Evolutionary conservation across 208 protist species (phyloP), one percentile per base, ranked within the genome.

Genomic region (Acanthamoeba sp.): DNA sequence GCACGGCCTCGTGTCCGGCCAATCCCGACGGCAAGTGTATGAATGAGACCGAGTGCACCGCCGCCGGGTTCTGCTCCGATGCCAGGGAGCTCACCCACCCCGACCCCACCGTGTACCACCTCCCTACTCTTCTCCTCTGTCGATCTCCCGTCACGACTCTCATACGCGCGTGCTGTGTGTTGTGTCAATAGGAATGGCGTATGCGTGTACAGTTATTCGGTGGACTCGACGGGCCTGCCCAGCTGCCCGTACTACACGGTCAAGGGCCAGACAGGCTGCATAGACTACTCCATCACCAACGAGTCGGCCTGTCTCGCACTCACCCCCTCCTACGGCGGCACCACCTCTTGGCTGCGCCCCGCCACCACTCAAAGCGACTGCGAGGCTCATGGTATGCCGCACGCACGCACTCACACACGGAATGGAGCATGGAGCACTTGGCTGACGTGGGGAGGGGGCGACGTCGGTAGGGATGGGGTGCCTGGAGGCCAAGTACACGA

Each of bases 241-340:
- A 18, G 36, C 27, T 80, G 71, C 22, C 71, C 71, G 34, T n/a
- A 7, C 32, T 80, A 80, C 36, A 80, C 71, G 22, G 5, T 80
- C 32, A 18, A 48, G 34, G 71, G 71, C 6, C 71, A 36, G 4
- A 80, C 42, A 36, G 71, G 71, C 16, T 80, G 71, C 71, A 80
- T 80, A 9, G 71, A 80, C 38, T 80, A 80, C 38, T 48, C 71
- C 27, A 48, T 80, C 32, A 80, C 71, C 36, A 45, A 48, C 71
- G 34, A 2, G 34, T 12, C n/a, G 22, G 36, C 71, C 36, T 80
- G 71, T 14, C 59, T 69, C 59, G 27, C 9, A 32, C n/a, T 80
- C 71, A 16, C 6, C 22, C 38, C 48, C 27, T 2, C 71, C 71
- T 48, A 80, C 38, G 4, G 36, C 18, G 38, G 71, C 71, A 80